Base-by-base conservation (phyloP, 2,329 filamentous ascomycete species). In the Pseudocercospora macadamiae region DNA sequence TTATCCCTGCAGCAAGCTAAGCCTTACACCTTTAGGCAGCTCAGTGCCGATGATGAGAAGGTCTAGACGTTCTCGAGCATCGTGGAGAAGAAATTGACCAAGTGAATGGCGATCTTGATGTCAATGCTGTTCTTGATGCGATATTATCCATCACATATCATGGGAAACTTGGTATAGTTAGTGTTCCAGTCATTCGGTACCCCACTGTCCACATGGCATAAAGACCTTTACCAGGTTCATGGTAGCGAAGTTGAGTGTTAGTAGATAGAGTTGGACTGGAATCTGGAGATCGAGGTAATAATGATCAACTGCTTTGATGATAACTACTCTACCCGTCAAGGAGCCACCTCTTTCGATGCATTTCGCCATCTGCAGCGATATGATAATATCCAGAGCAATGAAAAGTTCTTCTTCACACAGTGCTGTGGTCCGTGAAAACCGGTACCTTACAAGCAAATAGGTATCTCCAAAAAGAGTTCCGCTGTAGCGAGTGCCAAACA, bases 261-360 rank as follows among this genome's bases (percentile, higher is more conserved):
- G n/a, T n/a, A n/a, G n/a, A n/a, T n/a, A n/a, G n/a, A n/a, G n/a
- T n/a, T n/a, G n/a, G n/a, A n/a, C n/a, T n/a, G n/a, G n/a, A n/a
- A n/a, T n/a, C n/a, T n/a, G n/a, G n/a, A n/a, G n/a, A n/a, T n/a
- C n/a, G n/a, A n/a, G n/a, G n/a, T n/a, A n/a, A n/a, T n/a, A n/a
- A n/a, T n/a, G n/a, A 51, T 44, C 54, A 56, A 56, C 44, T 56
- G 44, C 32, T 12, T 21, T 56, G 32, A 49, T 28, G 34, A 34
- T 37, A 42, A 16, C 45, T 44, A 57, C 26, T 48, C 51, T 45
- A 55, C 44, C 44, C 44, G 52, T 60, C 57, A 55, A 56, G 57
- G 51, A 60, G 57, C 57, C 57, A 60, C 45, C 57, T 60, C 57
- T 55, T 56, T 34, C 52, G 52, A 60, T 28, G 44, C 25, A 48